These are phyloP conservation scores for Xylariaceae sp. DNA, from an alignment of 2,329 filamentous ascomycete species.

Conservation along the genomic window DNA sequence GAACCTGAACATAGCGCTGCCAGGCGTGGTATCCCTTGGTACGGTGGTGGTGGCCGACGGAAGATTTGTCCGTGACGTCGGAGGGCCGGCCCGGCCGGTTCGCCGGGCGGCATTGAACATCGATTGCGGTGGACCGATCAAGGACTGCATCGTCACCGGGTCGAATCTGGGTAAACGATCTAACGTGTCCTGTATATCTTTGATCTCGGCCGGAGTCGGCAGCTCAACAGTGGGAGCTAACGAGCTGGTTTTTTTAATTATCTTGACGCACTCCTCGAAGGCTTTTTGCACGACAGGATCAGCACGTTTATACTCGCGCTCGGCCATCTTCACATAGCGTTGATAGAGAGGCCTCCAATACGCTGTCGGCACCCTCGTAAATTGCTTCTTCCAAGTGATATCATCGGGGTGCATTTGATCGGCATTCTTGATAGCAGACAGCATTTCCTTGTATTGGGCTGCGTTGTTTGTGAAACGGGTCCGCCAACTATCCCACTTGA, in stretches of 20 bases:
- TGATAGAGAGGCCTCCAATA: constrained; percentile 27
- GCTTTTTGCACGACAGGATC: constrained; percentile 31
- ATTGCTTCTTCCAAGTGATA: constrained; percentile 19
- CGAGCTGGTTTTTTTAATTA: background rate
- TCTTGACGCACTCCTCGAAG: constrained; percentile 30
- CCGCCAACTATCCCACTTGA: constrained; percentile 22
- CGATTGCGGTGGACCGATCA: too few relatives aligned
- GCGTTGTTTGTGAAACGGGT: background rate
- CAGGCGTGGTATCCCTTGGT: too few relatives aligned
- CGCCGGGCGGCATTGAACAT: too few relatives aligned
- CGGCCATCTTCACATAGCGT: constrained; percentile 27
- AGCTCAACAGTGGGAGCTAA: too few relatives aligned
- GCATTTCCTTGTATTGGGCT: constrained; percentile 16
- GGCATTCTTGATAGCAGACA: constrained; percentile 5
- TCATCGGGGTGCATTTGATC: constrained; percentile 8
- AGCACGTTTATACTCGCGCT: constrained; percentile 30
- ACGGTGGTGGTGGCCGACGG: too few relatives aligned
- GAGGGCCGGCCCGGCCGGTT: too few relatives aligned
- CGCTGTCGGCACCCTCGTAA: constrained; percentile 31
- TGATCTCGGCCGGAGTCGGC: too few relatives aligned
- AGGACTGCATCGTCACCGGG: too few relatives aligned
- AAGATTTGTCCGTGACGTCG: too few relatives aligned
- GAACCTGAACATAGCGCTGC: too few relatives aligned
- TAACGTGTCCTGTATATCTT: too few relatives aligned
- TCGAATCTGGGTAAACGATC: too few relatives aligned